phyloP scores from a whole-genome alignment of 129 eudicot species.

The carrot (Daucus carota) region DH1_v3.0 NC_030384.2:24842001-24842500 shows the following conservation, averaged over 20 bases:
- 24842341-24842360: not conserved
- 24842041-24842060: not conserved
- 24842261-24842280: not conserved
- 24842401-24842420: too few species aligned
- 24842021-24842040: too few species aligned
- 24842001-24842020: not conserved
- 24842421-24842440: too few species aligned
- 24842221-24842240: not conserved
- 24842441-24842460: too few species aligned
- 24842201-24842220: not conserved
- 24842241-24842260: not conserved
- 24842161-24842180: not conserved
- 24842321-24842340: not conserved
- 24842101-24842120: not conserved
- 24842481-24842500: too few species aligned
- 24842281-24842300: not conserved
- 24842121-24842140: not conserved
- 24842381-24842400: too few species aligned
- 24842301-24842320: slow-evolving; percentile 1
- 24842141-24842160: not conserved
- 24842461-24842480: too few species aligned
- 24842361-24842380: not conserved
- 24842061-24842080: not conserved
- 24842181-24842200: not conserved
- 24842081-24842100: not conserved